Conservation (phyloP, 257 asterid genomes). For the Solanum lycopersicoides region DNA sequence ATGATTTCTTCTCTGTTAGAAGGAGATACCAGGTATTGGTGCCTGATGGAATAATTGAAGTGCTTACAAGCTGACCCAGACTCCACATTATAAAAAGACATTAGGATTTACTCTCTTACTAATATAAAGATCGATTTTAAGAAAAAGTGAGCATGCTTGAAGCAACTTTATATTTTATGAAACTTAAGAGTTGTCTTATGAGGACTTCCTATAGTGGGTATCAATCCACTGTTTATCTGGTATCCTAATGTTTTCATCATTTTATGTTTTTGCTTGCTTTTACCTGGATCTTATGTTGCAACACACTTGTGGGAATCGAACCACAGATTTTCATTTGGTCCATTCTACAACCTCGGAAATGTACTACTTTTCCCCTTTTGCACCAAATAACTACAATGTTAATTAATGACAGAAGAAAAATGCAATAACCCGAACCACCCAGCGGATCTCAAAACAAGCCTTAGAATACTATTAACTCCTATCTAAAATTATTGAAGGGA, state of each 20-base stretch:
- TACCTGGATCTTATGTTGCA: background rate
- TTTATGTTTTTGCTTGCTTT: background rate
- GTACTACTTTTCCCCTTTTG: background rate
- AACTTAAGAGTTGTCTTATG: background rate
- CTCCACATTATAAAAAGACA: background rate
- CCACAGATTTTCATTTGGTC: background rate
- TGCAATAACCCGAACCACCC: background rate
- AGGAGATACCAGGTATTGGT: background rate
- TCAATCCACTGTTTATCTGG: background rate
- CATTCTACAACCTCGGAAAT: background rate
- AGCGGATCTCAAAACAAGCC: background rate
- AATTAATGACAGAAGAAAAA: background rate
- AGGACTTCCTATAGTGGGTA: background rate
- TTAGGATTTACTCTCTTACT: background rate
- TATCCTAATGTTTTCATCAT: background rate
- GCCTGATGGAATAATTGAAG: background rate
- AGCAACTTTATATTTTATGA: background rate
- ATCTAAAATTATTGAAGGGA: background rate
- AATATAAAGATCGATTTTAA: background rate
- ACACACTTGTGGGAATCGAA: background rate
- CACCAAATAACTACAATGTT: background rate
- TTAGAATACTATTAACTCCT: background rate
- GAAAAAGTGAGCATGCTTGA: background rate
- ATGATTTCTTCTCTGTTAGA: background rate
- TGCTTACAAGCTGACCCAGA: background rate